A percentile compares a stretch with the other conserved stretches of the same genome.
Conservation (phyloP, 2,329 filamentous ascomycete genomes). For the Penicillium hordei region DNA sequence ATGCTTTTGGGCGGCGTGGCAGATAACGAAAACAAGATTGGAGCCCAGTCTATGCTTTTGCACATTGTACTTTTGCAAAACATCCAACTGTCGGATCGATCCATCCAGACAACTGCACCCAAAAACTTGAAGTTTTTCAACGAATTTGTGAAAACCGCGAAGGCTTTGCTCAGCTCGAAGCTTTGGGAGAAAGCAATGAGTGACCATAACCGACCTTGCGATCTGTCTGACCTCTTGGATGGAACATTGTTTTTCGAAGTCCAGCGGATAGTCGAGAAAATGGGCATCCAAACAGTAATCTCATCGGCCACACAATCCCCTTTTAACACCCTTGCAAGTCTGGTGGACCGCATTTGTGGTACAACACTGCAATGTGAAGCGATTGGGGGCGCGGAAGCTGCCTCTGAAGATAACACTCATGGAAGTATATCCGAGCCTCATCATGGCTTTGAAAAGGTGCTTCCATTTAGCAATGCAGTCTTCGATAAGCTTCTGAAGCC, state of each 20-base stretch:
- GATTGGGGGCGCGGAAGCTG: neutral
- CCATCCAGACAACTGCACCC: neutral
- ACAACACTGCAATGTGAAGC: neutral
- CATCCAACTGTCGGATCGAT: constrained; percentile 22
- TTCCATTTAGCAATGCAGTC: constrained; percentile 30
- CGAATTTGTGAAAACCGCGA: constrained; percentile 39
- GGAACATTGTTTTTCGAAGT: constrained; percentile 47
- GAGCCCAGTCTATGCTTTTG: constrained; percentile 19
- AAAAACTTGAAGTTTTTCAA: constrained; percentile 28
- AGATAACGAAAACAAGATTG: neutral
- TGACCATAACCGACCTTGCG: constrained; percentile 33
- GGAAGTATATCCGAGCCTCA: neutral
- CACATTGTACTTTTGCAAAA: constrained; percentile 24
- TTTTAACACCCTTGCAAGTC: constrained; percentile 13
- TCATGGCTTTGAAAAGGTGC: constrained; percentile 1
- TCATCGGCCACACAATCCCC: constrained; percentile 11
- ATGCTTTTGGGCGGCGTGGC: constrained; percentile 11
- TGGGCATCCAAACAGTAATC: neutral
- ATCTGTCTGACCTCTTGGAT: constrained; percentile 58
- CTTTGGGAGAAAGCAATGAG: constrained; percentile 37
- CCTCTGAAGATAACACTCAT: neutral
- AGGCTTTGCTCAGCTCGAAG: constrained; percentile 38
- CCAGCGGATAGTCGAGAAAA: constrained; percentile 8
- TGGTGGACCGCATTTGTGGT: constrained; percentile 7
- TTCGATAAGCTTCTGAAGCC: constrained; percentile 30